Evolutionary conservation across 257 asterid genomes (phyloP), one percentile per base, ranked within the genome.

Genomic region (Solanum lycopersicoides): DNA sequence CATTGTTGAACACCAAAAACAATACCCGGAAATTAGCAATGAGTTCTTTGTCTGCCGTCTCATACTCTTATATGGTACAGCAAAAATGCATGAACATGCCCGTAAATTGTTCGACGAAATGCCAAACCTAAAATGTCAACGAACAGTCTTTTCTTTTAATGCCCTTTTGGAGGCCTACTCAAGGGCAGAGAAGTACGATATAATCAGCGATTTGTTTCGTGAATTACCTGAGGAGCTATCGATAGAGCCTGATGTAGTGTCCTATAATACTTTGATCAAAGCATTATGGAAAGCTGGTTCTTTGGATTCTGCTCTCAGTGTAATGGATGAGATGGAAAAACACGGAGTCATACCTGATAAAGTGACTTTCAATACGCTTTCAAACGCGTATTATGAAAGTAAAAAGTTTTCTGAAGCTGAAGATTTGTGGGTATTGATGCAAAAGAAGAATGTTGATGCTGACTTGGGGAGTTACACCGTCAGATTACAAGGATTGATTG

Each of bases 101-200:
- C 89, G 85, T 84, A 87, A 92, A 23, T 66, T 94, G 93, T 94
- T 94, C 90, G 95, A 92, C 37, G 93, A 94, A 92, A 88, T 94
- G 93, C 97, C 97, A 14, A 71, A 88, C 45, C 69, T 93, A 79
- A 89, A 89, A 2, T 94, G 95, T 89, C 89, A 90, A 3, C 91
- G 91, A 16, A 93, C 93, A 6, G 91, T 89, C 18, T 18, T 87
- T 75, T 90, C 95, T 68, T 93, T 94, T 88, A 94, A 94, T 60
- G 92, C 90, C 76, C 95, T 93, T 41, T n/a, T 94, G 83, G 69
- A 87, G 12, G 93, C 97, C 84, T 90, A 88, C 89, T 42, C 90
- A 6, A 71, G 89, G 18, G 89, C 95, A 6, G 63, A 82, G 34
- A 82, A 82, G 30, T 92, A 73, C 60, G 90, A 88, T 18, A 90